Evolutionary conservation across 176 grass and related monocot genomes (phyloP).

Genomic region (Puccinellia tenuiflora): DNA sequence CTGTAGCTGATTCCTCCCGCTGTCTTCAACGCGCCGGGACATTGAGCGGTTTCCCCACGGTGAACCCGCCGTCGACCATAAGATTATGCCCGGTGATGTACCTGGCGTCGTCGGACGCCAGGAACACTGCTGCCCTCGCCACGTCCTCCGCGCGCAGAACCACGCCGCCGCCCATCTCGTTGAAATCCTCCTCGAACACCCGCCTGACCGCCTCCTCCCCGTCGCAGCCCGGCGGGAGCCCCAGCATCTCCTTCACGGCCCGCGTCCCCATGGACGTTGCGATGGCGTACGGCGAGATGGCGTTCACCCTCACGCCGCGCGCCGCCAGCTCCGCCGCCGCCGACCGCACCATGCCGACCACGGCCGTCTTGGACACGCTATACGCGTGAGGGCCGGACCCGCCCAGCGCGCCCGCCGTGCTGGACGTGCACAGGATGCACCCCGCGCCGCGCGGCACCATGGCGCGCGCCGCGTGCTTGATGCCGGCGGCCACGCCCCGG

Average conservation of each 20-base stretch:
- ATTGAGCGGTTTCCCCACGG: not conserved
- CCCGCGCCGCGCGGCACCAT: constrained; percentile 29
- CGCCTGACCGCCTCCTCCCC: not conserved
- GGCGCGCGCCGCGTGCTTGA: constrained; percentile 63
- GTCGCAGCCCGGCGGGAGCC: not conserved
- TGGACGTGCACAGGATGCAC: not conserved
- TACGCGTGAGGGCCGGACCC: constrained; percentile 9
- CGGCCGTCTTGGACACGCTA: constrained; percentile 19
- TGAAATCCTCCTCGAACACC: not conserved
- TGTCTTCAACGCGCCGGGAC: not conserved
- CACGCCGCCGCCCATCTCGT: not conserved
- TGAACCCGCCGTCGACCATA: not conserved
- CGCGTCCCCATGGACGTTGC: not conserved
- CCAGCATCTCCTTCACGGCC: not conserved
- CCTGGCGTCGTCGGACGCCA: not conserved
- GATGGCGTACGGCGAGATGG: constrained; percentile 24
- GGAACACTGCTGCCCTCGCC: not conserved
- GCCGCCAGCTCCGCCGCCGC: constrained; percentile 13
- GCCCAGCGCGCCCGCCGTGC: not conserved
- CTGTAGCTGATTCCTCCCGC: not conserved
- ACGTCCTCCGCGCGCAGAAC: not conserved
- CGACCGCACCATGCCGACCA: constrained; percentile 12
- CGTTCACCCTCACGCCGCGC: constrained; percentile 27
- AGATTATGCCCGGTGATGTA: not conserved
- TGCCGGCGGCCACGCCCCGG: constrained; percentile 39